phyloP scores from a whole-genome alignment of 2,329 filamentous ascomycete species.

The Hymenoscyphus salicellus region DNA sequence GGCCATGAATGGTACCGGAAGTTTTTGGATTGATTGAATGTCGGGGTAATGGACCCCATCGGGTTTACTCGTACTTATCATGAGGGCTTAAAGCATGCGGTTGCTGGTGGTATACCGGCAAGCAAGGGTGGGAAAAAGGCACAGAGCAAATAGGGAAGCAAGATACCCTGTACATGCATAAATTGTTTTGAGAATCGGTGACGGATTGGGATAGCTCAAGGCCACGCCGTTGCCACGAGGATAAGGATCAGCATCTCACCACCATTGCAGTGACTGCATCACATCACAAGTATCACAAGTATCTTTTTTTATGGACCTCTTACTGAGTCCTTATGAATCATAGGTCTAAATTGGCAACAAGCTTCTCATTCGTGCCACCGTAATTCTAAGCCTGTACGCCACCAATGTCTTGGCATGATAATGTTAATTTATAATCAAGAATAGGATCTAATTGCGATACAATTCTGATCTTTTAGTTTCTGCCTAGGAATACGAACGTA shows the following conservation, averaged over 20 bases:
- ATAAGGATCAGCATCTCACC: no score
- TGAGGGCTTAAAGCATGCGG: no score
- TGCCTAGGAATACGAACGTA: no score
- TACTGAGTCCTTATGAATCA: background rate
- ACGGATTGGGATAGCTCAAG: background rate
- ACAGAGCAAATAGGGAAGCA: background rate
- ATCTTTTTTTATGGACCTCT: background rate
- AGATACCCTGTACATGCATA: background rate
- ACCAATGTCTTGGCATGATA: background rate
- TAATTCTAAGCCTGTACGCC: background rate
- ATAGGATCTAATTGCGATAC: background rate
- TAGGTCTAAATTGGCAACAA: background rate
- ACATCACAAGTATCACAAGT: no score
- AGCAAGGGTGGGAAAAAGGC: background rate
- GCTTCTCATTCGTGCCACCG: background rate
- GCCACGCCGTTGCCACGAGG: background rate
- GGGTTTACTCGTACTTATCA: background rate
- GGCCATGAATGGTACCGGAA: background rate
- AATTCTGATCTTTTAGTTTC: background rate
- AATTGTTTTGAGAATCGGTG: background rate
- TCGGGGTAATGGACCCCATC: background rate
- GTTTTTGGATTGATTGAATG: background rate
- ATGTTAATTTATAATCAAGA: background rate
- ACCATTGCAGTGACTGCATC: no score
- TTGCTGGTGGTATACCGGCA: background rate